phyloP scores from a whole-genome alignment of 2,329 filamentous ascomycete genomes.

The Fusarium equiseti region DNA sequence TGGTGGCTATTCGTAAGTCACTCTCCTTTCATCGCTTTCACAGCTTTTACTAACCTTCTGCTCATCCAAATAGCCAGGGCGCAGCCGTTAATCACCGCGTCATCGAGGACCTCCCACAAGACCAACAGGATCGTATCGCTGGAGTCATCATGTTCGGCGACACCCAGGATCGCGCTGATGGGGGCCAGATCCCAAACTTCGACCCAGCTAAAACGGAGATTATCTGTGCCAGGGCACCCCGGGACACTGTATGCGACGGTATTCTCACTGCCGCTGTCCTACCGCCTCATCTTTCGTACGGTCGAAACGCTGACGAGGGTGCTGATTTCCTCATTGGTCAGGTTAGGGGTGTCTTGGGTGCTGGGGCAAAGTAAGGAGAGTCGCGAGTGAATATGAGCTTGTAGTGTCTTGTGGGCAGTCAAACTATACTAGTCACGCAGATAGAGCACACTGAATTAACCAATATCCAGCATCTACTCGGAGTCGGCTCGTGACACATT shows the following conservation, averaged over 20 bases:
- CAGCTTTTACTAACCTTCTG: not conserved
- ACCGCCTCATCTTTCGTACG: not conserved
- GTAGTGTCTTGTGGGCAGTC: rapidly evolving
- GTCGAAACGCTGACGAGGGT: not conserved
- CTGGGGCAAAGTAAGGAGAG: not conserved
- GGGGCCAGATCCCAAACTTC: not conserved
- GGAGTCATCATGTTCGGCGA: not conserved
- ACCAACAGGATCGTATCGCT: not conserved
- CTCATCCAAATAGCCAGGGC: not conserved
- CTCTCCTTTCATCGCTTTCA: not conserved
- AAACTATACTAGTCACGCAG: not conserved
- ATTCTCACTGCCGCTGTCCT: not conserved
- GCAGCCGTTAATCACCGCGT: not conserved
- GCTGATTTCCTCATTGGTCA: not conserved
- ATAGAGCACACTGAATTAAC: not conserved
- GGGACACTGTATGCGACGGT: not conserved
- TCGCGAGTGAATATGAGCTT: not conserved
- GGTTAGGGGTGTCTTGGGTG: not conserved
- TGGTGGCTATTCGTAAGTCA: not conserved
- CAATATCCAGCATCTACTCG: too few relatives aligned
- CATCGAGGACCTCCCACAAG: not conserved
- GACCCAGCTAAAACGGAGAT: not conserved
- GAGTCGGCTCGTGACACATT: too few relatives aligned
- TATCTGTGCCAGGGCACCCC: not conserved
- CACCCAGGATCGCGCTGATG: not conserved